These are phyloP conservation scores for Xylaria sp. DNA, from an alignment of 2,329 filamentous ascomycete species.

Conservation along the genomic window DNA sequence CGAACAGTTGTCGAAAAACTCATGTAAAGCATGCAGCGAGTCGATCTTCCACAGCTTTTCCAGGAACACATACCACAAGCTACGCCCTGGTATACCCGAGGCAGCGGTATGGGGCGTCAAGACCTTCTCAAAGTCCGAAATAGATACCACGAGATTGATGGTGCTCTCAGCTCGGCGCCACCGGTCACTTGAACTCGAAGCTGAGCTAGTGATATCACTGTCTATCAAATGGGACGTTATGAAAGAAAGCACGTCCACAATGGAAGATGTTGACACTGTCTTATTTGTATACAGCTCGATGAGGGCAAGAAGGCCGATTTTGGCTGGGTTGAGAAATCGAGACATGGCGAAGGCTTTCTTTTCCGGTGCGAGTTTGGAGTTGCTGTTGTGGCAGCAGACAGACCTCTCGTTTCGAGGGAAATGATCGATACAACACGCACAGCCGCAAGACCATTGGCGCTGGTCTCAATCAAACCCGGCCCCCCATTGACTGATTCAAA, in stretches of 20 bases:
- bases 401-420: slow-evolving; percentile 11
- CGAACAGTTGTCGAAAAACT: slow-evolving; percentile 74
- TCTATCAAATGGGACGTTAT: slow-evolving; percentile 77
- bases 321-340: slow-evolving; percentile 88
- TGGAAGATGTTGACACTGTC: slow-evolving; percentile 74
- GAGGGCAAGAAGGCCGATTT: slow-evolving; percentile 83
- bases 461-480: slow-evolving; percentile 21
- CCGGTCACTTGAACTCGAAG: slow-evolving; percentile 49
- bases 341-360: slow-evolving; percentile 64
- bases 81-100: slow-evolving; percentile 74
- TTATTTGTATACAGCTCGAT: slow-evolving; percentile 83
- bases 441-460: slow-evolving; percentile 26
- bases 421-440: slow-evolving; percentile 1
- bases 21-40: slow-evolving; percentile 82
- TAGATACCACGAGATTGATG: slow-evolving; percentile 64
- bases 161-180: slow-evolving; percentile 63
- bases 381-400: background rate
- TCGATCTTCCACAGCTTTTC: slow-evolving; percentile 85
- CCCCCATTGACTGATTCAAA: background rate
- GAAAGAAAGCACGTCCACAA: slow-evolving; percentile 81
- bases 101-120: slow-evolving; percentile 63
- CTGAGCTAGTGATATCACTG: slow-evolving; percentile 51
- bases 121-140: slow-evolving; percentile 70
- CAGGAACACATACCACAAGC: slow-evolving; percentile 89
- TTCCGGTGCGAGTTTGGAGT: background rate